Evolutionary conservation across 2,329 filamentous ascomycete species (phyloP).

Genomic region (Paecilomyces sp.): DNA sequence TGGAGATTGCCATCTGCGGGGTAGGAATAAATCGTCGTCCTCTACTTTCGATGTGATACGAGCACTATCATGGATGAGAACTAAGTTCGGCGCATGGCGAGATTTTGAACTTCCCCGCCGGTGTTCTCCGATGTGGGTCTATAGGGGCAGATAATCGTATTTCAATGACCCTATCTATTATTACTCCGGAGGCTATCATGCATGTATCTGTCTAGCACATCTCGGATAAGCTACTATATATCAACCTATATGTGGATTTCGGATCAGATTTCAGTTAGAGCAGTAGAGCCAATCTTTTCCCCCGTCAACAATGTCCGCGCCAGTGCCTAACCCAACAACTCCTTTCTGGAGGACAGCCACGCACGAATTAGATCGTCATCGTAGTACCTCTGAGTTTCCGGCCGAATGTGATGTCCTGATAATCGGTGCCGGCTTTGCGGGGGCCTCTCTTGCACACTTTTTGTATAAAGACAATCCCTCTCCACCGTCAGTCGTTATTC

Average conservation of each 20-base stretch:
- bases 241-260: not conserved
- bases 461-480: not conserved
- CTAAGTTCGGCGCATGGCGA: not conserved
- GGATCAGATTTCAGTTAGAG: not conserved
- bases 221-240: not conserved
- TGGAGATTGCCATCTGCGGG: not conserved
- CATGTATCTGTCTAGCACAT: not conserved
- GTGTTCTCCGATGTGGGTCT: not conserved
- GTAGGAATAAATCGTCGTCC: not conserved
- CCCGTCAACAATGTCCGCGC: not conserved
- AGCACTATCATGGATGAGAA: not conserved
- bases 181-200: not conserved
- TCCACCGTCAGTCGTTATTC: not conserved
- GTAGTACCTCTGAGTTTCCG: not conserved
- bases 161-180: not conserved
- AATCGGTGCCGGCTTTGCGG: not conserved
- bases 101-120: not conserved
- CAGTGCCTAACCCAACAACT: not conserved
- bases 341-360: not conserved
- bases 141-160: not conserved
- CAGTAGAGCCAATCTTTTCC: not conserved
- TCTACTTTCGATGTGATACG: not conserved
- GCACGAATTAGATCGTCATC: not conserved
- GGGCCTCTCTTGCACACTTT: not conserved
- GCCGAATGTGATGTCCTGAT: not conserved